Percentiles rank a stretch among this genome's conserved stretches.
phyloP scores from a whole-genome alignment of 2,329 filamentous ascomycete species.

The Paecilomyces formosus region DNA sequence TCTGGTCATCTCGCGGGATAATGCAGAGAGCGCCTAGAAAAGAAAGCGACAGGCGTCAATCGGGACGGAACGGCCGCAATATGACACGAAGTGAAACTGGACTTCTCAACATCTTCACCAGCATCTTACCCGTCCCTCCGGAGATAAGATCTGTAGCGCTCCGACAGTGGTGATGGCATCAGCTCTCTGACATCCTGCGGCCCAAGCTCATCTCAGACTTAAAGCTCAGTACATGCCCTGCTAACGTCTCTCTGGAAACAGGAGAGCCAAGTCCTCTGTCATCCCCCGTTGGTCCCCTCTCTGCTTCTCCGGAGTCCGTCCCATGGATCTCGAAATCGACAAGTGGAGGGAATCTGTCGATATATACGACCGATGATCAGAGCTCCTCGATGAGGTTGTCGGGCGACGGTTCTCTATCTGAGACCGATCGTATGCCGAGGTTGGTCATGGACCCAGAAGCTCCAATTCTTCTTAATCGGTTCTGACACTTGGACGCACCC shows the following conservation, averaged over 20 bases:
- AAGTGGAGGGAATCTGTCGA: slow-evolving; percentile 42
- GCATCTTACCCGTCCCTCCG: not conserved
- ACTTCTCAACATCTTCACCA: not conserved
- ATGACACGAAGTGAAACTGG: not conserved
- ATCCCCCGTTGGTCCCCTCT: slow-evolving; percentile 28
- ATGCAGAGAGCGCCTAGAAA: not conserved
- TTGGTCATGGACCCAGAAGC: slow-evolving; percentile 36
- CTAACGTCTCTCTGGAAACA: slow-evolving; percentile 9
- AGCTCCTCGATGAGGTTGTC: slow-evolving; percentile 63
- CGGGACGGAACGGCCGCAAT: not conserved
- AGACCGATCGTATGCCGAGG: slow-evolving; percentile 69
- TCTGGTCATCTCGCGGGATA: not conserved
- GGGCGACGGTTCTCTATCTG: slow-evolving; percentile 62
- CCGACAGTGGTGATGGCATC: not conserved
- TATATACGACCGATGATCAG: slow-evolving; percentile 46
- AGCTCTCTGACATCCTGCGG: not conserved
- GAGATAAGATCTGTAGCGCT: not conserved
- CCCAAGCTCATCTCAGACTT: not conserved
- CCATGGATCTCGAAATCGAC: slow-evolving; percentile 39
- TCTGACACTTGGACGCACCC: slow-evolving; percentile 1
- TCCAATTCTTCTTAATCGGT: not conserved
- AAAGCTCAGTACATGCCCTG: not conserved
- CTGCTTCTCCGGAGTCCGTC: slow-evolving; percentile 27
- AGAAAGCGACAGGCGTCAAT: not conserved
- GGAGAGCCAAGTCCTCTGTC: slow-evolving; percentile 34